Percentiles rank a stretch among this genome's conserved stretches.
phyloP scores from a whole-genome alignment of 2,329 filamentous ascomycete species.

The Pseudodiploospora longispora region DNA sequence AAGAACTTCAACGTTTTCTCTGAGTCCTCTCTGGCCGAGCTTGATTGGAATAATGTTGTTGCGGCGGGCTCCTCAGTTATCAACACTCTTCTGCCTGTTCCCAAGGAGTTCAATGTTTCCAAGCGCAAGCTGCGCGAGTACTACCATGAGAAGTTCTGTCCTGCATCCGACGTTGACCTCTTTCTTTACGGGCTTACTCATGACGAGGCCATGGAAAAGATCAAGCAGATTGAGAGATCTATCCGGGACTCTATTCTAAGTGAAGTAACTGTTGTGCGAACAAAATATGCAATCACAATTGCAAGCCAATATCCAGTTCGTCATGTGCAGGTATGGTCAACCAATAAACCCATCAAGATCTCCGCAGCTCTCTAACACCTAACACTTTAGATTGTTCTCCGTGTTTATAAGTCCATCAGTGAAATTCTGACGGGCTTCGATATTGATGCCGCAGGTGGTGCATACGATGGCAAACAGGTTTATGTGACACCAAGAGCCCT shows the following conservation, averaged over 20 bases:
- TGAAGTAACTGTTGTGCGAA: conserved; percentile 78
- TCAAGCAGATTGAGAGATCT: conserved; percentile 69
- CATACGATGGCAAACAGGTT: conserved; percentile 74
- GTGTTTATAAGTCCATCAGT: conserved; percentile 74
- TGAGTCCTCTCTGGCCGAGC: conserved; percentile 64
- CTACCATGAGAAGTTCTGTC: conserved; percentile 74
- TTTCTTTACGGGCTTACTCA: conserved; percentile 77
- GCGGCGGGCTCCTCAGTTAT: conserved; percentile 75
- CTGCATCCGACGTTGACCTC: conserved; percentile 79
- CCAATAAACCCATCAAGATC: neutral
- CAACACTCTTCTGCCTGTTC: conserved; percentile 68
- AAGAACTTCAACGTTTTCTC: conserved; percentile 77
- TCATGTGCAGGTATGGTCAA: conserved; percentile 53
- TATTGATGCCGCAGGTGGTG: conserved; percentile 74
- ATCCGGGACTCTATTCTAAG: conserved; percentile 69
- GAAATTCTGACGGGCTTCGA: conserved; percentile 86
- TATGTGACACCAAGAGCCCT: conserved; percentile 71
- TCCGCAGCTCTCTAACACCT: neutral
- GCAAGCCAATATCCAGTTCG: conserved; percentile 75
- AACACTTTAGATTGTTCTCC: conserved; percentile 62
- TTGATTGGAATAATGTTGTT: conserved; percentile 78
- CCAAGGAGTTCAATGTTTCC: conserved; percentile 49
- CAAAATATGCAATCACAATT: conserved; percentile 83
- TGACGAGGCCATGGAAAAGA: conserved; percentile 72
- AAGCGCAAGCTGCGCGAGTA: conserved; percentile 61